Evolutionary conservation across 805 yeast species (phyloP).

Genomic region (Candida alai): DNA sequence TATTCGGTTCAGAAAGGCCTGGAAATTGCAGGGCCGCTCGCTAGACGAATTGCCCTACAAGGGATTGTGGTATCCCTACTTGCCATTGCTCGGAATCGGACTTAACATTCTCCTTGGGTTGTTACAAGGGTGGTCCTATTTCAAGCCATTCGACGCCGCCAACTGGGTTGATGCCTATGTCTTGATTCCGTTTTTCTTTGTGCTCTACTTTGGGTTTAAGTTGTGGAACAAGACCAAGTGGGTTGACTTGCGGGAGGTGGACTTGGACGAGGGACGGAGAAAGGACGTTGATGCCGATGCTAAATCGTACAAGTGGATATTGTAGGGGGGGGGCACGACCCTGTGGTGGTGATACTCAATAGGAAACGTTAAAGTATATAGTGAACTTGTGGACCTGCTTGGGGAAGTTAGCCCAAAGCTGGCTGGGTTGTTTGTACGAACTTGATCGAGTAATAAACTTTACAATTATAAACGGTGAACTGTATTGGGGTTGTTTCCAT

Average conservation of each 20-base stretch:
- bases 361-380: too few species aligned
- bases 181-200: conserved; percentile 52
- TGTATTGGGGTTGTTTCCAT: too few species aligned
- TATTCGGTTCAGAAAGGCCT: conserved; percentile 49
- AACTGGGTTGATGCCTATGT: conserved; percentile 57
- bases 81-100: conserved; percentile 46
- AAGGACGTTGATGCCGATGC: conserved; percentile 28
- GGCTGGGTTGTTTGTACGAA: too few species aligned
- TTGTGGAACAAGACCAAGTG: conserved; percentile 37
- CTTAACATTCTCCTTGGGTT: conserved; percentile 51
- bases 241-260: conserved; percentile 42
- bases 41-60: conserved; percentile 32
- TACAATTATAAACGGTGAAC: too few species aligned
- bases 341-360: too few species aligned
- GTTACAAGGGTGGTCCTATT: conserved; percentile 64
- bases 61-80: conserved; percentile 46
- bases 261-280: conserved; percentile 50
- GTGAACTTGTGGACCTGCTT: too few species aligned
- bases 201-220: conserved; percentile 37
- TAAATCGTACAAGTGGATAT: too few species aligned
- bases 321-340: too few species aligned
- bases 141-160: conserved; percentile 51
- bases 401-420: too few species aligned
- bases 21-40: conserved; percentile 35
- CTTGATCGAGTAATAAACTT: too few species aligned